phyloP scores from a whole-genome alignment of 345 rosid genomes.

The Syzygium jambos region DNA sequence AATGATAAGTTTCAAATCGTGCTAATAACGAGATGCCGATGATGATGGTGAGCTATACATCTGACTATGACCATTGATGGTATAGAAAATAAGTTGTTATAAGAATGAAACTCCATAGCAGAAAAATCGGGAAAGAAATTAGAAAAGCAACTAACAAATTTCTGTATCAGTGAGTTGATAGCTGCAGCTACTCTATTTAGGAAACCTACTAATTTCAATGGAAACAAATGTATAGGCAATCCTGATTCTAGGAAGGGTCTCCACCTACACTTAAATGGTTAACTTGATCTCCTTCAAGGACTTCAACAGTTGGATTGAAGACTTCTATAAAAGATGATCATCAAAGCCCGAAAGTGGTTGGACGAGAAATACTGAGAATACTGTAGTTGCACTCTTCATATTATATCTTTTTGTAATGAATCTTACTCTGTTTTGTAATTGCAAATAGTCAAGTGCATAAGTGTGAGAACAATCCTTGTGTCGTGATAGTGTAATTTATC shows the following conservation, averaged over 20 bases:
- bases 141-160: neutral
- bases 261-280: neutral
- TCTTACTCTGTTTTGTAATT: too few relatives aligned
- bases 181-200: neutral
- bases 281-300: neutral
- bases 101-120: neutral
- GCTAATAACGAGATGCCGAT: neutral
- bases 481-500: too few relatives aligned
- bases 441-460: too few relatives aligned
- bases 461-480: too few relatives aligned
- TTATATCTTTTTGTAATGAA: too few relatives aligned
- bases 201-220: neutral
- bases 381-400: too few relatives aligned
- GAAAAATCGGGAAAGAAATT: neutral
- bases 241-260: neutral
- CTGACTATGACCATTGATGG: neutral
- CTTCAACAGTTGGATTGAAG: neutral
- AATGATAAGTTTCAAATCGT: neutral
- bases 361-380: neutral
- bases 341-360: neutral
- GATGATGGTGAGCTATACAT: neutral
- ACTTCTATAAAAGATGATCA: neutral
- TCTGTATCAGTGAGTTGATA: neutral
- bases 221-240: neutral
- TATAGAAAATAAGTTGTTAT: too few relatives aligned